Evolutionary conservation across 768 basidiomycete species (phyloP).

Genomic region (Solioccasus polychromus): DNA sequence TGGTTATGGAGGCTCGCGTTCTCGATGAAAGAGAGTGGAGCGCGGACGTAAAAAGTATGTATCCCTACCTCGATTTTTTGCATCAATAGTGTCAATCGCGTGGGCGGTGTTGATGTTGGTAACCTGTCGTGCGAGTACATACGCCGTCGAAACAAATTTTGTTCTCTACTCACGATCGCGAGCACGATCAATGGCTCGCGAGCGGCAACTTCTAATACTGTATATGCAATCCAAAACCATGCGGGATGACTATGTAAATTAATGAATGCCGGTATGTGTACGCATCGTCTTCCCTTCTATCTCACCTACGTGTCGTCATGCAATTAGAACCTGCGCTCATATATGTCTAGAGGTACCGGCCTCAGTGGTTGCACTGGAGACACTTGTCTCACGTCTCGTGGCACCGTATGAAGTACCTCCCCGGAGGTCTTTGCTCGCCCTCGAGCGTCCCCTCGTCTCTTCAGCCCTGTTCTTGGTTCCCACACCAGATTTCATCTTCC

Average conservation of each 20-base stretch:
- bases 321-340: too few relatives aligned
- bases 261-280: slow-evolving; percentile 16
- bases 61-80: neutral
- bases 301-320: neutral
- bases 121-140: slow-evolving; percentile 2
- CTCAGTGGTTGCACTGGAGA: slow-evolving; percentile 5
- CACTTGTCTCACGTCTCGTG: slow-evolving; percentile 6
- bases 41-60: neutral
- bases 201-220: too few relatives aligned
- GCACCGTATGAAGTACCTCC: slow-evolving; percentile 22
- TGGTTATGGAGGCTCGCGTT: slow-evolving; percentile 75
- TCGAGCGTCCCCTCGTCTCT: slow-evolving; percentile 26
- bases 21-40: slow-evolving; percentile 44
- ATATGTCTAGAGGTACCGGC: slow-evolving; percentile 4
- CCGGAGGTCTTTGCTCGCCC: slow-evolving; percentile 41
- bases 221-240: too few relatives aligned
- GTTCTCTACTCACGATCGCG: too few relatives aligned
- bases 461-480: slow-evolving; percentile 9
- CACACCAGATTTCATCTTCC: slow-evolving; percentile 1
- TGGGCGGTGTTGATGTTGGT: neutral
- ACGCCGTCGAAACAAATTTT: neutral
- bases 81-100: neutral
- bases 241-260: too few relatives aligned
- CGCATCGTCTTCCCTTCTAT: neutral
- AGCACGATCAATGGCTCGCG: too few relatives aligned